Percentiles rank a stretch among this genome's conserved stretches.
These are phyloP conservation scores for Candida caryicola DNA, from an alignment of 805 yeast species.

Conservation along the genomic window DNA sequence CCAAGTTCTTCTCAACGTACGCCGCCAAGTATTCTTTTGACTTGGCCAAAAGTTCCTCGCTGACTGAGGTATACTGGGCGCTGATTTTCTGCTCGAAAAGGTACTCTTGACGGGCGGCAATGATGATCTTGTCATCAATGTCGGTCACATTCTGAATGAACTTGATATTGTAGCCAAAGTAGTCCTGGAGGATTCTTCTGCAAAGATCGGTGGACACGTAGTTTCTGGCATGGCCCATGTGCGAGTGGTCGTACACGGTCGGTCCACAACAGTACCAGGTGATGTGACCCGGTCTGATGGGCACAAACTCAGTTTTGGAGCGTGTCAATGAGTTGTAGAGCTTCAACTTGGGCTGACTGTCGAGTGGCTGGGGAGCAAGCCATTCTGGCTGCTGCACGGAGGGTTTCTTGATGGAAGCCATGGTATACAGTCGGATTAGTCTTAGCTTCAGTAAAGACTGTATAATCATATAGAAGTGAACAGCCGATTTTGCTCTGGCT, in stretches of 20 bases:
- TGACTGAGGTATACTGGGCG: slow-evolving; percentile 23
- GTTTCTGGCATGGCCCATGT: slow-evolving; percentile 98
- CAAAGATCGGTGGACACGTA: slow-evolving; percentile 93
- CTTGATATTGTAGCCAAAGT: slow-evolving; percentile 82
- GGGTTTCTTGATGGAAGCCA: slow-evolving; percentile 22
- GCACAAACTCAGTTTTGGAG: slow-evolving; percentile 73
- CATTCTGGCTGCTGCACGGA: slow-evolving; percentile 39
- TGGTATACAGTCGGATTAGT: slow-evolving; percentile 1
- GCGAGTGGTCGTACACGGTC: slow-evolving; percentile 92
- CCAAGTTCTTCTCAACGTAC: slow-evolving; percentile 56
- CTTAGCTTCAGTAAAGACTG: neutral
- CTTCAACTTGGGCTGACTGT: slow-evolving; percentile 42
- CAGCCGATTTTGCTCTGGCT: neutral
- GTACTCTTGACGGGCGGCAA: slow-evolving; percentile 88
- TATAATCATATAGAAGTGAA: slow-evolving; percentile 3
- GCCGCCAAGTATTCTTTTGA: slow-evolving; percentile 43
- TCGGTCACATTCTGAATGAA: slow-evolving; percentile 98
- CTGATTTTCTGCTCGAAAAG: slow-evolving; percentile 61
- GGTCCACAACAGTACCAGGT: slow-evolving; percentile 99
- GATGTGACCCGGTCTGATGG: slow-evolving; percentile 60
- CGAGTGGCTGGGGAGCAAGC: slow-evolving; percentile 23
- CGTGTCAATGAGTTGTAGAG: slow-evolving; percentile 83
- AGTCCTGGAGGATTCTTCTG: slow-evolving; percentile 83
- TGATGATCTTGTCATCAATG: slow-evolving; percentile 93
- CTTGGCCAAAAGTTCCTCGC: slow-evolving; percentile 35